Percentiles rank a stretch among this genome's conserved stretches.
Evolutionary conservation across 75 land plant genomes (phyloP).

Genomic region (Isoetes taiwanensis): DNA sequence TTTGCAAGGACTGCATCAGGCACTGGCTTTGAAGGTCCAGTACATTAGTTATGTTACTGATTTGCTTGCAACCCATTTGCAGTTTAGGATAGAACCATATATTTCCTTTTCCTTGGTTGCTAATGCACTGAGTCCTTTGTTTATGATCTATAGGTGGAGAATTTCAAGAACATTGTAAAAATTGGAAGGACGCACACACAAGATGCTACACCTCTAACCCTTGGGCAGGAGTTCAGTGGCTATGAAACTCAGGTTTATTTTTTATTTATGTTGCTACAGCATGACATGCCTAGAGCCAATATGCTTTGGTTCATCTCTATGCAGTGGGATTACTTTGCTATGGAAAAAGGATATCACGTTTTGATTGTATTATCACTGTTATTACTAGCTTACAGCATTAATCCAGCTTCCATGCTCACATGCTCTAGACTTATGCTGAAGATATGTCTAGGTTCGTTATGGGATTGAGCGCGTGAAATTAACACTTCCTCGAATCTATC

Average conservation of each 20-base stretch:
- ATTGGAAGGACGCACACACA: slow-evolving; percentile 98
- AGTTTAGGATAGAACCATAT: too few species aligned
- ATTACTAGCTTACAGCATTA: not conserved
- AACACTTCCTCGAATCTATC: slow-evolving; percentile 87
- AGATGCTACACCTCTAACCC: slow-evolving; percentile 94
- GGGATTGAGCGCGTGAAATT: slow-evolving; percentile 69
- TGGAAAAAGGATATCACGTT: not conserved
- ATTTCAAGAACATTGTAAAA: slow-evolving; percentile 83
- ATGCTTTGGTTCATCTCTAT: too few species aligned
- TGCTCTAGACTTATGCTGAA: not conserved
- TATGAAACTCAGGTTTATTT: slow-evolving; percentile 67
- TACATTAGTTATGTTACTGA: too few species aligned
- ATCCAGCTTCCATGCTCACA: not conserved
- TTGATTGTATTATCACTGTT: not conserved
- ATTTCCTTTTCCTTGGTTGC: too few species aligned
- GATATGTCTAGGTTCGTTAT: slow-evolving; percentile 54
- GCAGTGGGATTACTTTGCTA: too few species aligned
- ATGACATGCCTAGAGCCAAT: too few species aligned
- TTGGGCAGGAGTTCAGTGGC: slow-evolving; percentile 96
- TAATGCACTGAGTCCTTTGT: not conserved
- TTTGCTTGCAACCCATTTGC: too few species aligned
- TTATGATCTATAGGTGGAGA: slow-evolving; percentile 29
- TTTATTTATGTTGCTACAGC: not conserved
- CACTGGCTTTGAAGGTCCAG: slow-evolving; percentile 42
- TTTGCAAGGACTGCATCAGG: slow-evolving; percentile 43